Evolutionary conservation across 139 green algal genomes (phyloP).

Genomic region (Chlorella sp.): DNA sequence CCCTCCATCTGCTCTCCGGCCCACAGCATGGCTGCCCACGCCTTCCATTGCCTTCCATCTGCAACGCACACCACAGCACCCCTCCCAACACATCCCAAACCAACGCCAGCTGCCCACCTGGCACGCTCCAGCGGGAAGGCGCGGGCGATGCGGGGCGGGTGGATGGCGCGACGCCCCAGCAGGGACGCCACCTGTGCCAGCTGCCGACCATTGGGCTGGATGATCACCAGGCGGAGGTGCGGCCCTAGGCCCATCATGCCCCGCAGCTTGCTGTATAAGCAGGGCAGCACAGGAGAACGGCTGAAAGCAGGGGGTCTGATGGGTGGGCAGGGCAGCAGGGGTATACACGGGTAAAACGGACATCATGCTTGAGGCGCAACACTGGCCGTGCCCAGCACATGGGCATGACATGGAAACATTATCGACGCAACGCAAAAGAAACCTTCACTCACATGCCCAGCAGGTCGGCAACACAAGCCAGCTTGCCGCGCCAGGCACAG

Average conservation of each 20-base stretch:
- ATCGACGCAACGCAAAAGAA: too few species aligned
- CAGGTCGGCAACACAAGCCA: background rate
- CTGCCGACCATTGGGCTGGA: background rate
- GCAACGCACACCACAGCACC: too few species aligned
- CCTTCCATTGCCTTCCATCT: too few species aligned
- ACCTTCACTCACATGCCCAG: background rate
- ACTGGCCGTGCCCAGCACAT: too few species aligned
- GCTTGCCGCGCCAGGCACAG: background rate
- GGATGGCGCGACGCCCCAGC: background rate
- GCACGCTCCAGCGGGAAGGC: conserved; percentile 19
- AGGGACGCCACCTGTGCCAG: background rate
- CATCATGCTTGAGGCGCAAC: too few species aligned
- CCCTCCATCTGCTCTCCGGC: too few species aligned
- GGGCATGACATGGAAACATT: too few species aligned
- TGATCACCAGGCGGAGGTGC: background rate
- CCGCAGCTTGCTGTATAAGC: background rate
- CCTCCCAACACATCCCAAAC: background rate
- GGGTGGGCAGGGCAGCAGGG: too few species aligned
- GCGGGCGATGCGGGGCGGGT: conserved; percentile 1
- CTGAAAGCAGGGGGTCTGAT: too few species aligned
- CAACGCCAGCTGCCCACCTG: background rate
- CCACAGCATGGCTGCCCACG: too few species aligned
- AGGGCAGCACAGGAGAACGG: background rate
- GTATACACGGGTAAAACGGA: background rate
- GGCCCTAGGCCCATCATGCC: background rate